Percentiles rank a stretch among this genome's conserved stretches.
Conservation (phyloP, 768 basidiomycete species). For the Clathrus columnatus region DNA sequence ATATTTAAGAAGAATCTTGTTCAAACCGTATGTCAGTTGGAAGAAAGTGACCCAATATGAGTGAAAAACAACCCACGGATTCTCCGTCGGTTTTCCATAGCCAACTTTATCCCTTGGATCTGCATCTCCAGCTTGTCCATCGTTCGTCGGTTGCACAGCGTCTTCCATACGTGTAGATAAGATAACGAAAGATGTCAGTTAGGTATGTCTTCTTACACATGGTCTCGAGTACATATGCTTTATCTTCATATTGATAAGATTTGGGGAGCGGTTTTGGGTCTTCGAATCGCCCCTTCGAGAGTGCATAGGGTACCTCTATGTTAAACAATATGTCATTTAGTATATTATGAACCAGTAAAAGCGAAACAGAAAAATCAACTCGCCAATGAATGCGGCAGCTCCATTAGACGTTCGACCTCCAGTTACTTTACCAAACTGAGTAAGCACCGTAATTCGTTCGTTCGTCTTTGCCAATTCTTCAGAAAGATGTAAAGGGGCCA, state of each 20-base stretch:
- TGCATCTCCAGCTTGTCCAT: slow-evolving; percentile 43
- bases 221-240: slow-evolving; percentile 53
- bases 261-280: slow-evolving; percentile 51
- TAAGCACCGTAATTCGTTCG: slow-evolving; percentile 30
- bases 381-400: slow-evolving; percentile 57
- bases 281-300: slow-evolving; percentile 55
- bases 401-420: slow-evolving; percentile 57
- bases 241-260: slow-evolving; percentile 46
- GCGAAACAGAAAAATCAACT: slow-evolving; percentile 10
- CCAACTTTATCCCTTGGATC: slow-evolving; percentile 49
- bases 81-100: slow-evolving; percentile 57
- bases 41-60: no score
- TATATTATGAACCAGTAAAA: not conserved
- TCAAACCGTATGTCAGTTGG: not conserved
- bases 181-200: slow-evolving; percentile 7
- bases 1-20: slow-evolving; percentile 54
- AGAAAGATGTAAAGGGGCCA: slow-evolving; percentile 7
- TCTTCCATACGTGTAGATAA: slow-evolving; percentile 28
- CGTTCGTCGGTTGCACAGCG: slow-evolving; percentile 50
- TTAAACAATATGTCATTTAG: not conserved
- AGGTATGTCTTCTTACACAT: slow-evolving; percentile 33
- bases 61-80: slow-evolving; percentile 40
- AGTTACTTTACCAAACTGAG: slow-evolving; percentile 44
- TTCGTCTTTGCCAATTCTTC: slow-evolving; percentile 31
- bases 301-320: slow-evolving; percentile 64